These are phyloP conservation scores for Magnusiomyces magnusii DNA, from an alignment of 1,139 yeast genomes.

Conservation along the genomic window DNA sequence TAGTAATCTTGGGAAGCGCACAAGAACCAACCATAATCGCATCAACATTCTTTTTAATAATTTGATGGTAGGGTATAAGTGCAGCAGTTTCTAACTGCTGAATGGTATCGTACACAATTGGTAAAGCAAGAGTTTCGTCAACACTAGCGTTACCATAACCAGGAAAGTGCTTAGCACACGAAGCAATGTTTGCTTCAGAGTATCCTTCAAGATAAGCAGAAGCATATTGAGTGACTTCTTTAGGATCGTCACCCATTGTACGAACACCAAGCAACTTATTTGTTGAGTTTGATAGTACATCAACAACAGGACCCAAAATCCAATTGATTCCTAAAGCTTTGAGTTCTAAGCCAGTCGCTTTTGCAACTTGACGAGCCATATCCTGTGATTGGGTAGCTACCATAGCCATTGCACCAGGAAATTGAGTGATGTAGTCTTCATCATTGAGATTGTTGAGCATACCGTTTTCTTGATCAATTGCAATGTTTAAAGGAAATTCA, in stretches of 20 bases:
- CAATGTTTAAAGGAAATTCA: slow-evolving; percentile 43
- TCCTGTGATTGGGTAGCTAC: slow-evolving; percentile 49
- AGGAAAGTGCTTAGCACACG: slow-evolving; percentile 61
- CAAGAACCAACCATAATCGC: slow-evolving; percentile 61
- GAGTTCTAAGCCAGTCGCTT: slow-evolving; percentile 50
- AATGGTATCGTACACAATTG: slow-evolving; percentile 51
- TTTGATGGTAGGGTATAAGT: slow-evolving; percentile 46
- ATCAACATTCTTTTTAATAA: slow-evolving; percentile 47
- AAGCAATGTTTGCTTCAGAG: slow-evolving; percentile 47
- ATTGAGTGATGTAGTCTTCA: slow-evolving; percentile 46
- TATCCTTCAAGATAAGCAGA: slow-evolving; percentile 51
- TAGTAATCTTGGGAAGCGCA: slow-evolving; percentile 56
- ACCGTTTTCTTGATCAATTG: slow-evolving; percentile 43
- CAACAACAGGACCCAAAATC: slow-evolving; percentile 56
- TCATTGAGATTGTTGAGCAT: slow-evolving; percentile 51
- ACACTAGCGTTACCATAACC: slow-evolving; percentile 60
- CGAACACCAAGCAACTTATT: slow-evolving; percentile 56
- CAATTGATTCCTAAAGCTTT: slow-evolving; percentile 50
- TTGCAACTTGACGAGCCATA: slow-evolving; percentile 46
- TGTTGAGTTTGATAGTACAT: slow-evolving; percentile 51
- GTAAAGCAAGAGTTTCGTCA: slow-evolving; percentile 50
- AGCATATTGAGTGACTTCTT: slow-evolving; percentile 53
- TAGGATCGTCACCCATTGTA: slow-evolving; percentile 54
- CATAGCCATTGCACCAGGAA: slow-evolving; percentile 60
- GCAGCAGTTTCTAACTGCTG: slow-evolving; percentile 48